phyloP scores from a whole-genome alignment of 192 early-diverging fungal genomes.

The Coemansia sp. region DNA sequence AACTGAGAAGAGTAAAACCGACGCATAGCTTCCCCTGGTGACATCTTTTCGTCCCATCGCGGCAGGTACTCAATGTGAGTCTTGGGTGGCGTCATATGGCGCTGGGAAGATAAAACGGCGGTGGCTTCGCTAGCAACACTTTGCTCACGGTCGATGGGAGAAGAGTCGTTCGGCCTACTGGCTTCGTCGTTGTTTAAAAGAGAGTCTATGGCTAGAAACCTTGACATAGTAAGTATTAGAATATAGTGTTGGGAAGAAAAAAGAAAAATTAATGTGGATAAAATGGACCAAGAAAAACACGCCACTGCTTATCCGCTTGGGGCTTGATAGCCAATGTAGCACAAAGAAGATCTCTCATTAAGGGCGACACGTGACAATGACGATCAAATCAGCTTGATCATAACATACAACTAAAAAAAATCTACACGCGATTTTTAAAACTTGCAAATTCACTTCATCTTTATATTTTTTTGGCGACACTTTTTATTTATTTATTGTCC shows the following conservation, averaged over 20 bases:
- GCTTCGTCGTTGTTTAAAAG: not conserved
- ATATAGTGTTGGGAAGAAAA: not conserved
- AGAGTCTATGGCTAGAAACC: not conserved
- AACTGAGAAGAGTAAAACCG: conserved; percentile 41
- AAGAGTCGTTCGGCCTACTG: not conserved
- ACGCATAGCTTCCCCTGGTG: conserved; percentile 18
- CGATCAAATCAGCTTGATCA: not conserved
- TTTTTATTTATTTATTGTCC: not conserved
- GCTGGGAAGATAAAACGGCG: not conserved
- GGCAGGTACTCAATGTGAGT: not conserved
- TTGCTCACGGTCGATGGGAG: not conserved
- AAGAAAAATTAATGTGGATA: not conserved
- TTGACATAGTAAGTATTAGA: not conserved
- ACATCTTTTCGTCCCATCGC: conserved; percentile 12
- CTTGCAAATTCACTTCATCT: too few relatives aligned
- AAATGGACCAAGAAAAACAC: not conserved
- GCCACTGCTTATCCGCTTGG: too few relatives aligned
- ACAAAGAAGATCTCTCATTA: too few relatives aligned
- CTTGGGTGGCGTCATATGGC: not conserved
- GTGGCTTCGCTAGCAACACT: conserved; percentile 4
- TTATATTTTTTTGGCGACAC: too few relatives aligned
- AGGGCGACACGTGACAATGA: not conserved
- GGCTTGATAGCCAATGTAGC: too few relatives aligned
- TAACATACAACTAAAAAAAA: too few relatives aligned
- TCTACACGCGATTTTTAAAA: too few relatives aligned